Percentiles rank a stretch among this genome's conserved stretches.
Conservation (phyloP, 1,139 yeast species). For the Yamadazyma triangularis region DNA sequence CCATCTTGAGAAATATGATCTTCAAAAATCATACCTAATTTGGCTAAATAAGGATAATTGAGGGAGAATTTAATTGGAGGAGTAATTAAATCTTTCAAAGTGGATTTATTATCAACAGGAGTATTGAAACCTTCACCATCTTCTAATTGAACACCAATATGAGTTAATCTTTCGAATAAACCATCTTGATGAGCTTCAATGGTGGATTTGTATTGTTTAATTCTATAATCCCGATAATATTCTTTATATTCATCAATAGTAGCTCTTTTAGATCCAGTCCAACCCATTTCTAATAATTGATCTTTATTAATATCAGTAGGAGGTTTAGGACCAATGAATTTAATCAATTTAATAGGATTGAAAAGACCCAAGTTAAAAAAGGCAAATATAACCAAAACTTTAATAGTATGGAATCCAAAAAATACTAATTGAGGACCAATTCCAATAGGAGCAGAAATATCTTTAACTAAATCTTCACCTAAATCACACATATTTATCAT, state of each 20-base stretch:
- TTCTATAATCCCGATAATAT: constrained; percentile 58
- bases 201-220: constrained; percentile 72
- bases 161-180: constrained; percentile 51
- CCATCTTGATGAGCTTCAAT: constrained; percentile 77
- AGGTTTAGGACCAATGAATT: constrained; percentile 24
- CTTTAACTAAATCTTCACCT: constrained; percentile 43
- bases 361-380: constrained; percentile 65
- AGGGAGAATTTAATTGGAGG: constrained; percentile 37
- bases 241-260: constrained; percentile 69
- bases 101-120: constrained; percentile 35
- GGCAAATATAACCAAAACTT: constrained; percentile 52
- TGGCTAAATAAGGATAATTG: constrained; percentile 50
- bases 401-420: constrained; percentile 67
- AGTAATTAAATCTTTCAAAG: constrained; percentile 23
- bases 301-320: constrained; percentile 45
- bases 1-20: constrained; percentile 28
- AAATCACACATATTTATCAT: constrained; percentile 24
- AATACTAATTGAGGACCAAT: constrained; percentile 59
- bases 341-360: constrained; percentile 55
- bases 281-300: constrained; percentile 65
- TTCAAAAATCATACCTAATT: constrained; percentile 46
- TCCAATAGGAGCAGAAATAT: constrained; percentile 35
- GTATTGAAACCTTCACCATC: constrained; percentile 83
- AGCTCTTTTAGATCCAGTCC: constrained; percentile 87
- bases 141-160: constrained; percentile 59